A percentile compares a stretch with the other conserved stretches of the same genome.
phyloP scores from a whole-genome alignment of 805 yeast genomes.

The Teunomyces barrocoloradensis region DNA sequence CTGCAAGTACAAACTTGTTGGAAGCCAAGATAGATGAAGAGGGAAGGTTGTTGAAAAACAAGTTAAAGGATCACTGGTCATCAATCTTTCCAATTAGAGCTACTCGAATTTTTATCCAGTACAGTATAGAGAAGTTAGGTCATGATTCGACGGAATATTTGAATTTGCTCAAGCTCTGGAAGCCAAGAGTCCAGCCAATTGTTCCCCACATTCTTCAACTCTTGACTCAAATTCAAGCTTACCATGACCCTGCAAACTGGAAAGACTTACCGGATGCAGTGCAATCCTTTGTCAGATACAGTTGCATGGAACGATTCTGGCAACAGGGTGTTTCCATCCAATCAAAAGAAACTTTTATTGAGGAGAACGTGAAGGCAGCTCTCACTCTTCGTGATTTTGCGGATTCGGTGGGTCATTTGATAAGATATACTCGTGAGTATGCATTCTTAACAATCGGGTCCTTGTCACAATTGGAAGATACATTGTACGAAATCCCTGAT shows the following conservation, averaged over 20 bases:
- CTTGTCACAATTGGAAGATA: slow-evolving; percentile 83
- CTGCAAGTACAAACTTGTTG: slow-evolving; percentile 70
- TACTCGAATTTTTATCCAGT: slow-evolving; percentile 90
- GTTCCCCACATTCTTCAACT: slow-evolving; percentile 87
- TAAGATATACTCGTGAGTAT: slow-evolving; percentile 93
- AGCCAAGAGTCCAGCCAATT: slow-evolving; percentile 88
- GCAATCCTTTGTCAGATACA: slow-evolving; percentile 84
- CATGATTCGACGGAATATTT: slow-evolving; percentile 75
- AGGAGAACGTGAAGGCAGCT: slow-evolving; percentile 91
- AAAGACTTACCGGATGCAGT: slow-evolving; percentile 81
- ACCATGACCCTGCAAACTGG: slow-evolving; percentile 94
- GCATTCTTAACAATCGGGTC: slow-evolving; percentile 89
- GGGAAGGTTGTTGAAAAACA: slow-evolving; percentile 73
- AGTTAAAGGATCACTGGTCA: slow-evolving; percentile 87
- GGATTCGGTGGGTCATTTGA: slow-evolving; percentile 93
- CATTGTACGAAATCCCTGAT: slow-evolving; percentile 81
- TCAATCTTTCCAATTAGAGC: slow-evolving; percentile 94
- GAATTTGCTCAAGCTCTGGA: slow-evolving; percentile 76
- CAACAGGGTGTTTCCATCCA: slow-evolving; percentile 96
- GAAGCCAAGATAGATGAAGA: slow-evolving; percentile 86
- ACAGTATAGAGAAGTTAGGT: slow-evolving; percentile 86
- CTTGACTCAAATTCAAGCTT: slow-evolving; percentile 87
- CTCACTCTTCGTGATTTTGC: slow-evolving; percentile 94
- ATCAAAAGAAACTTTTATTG: slow-evolving; percentile 89
- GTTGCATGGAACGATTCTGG: slow-evolving; percentile 95